Evolutionary conservation across 1,284 basidiomycete species (phyloP).

Genomic region (Fomitopsis betulina): DNA sequence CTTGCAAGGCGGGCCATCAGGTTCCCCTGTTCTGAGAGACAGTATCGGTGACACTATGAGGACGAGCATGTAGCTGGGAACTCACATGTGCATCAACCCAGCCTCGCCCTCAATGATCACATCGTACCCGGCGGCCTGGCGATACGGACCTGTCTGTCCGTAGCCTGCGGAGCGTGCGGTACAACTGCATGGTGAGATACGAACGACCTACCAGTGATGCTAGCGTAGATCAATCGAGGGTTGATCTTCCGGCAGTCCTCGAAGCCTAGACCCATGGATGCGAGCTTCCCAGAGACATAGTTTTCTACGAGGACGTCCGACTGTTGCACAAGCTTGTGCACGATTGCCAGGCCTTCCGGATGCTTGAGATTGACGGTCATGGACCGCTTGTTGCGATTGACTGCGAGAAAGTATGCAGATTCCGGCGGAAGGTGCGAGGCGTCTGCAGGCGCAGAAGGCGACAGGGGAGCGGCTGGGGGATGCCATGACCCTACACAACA

Average conservation of each 20-base stretch:
- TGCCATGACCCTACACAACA: slow-evolving; percentile 63
- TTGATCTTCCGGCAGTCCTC: slow-evolving; percentile 82
- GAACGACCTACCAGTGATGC: slow-evolving; percentile 69
- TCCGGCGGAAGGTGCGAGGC: slow-evolving; percentile 78
- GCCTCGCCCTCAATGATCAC: slow-evolving; percentile 91
- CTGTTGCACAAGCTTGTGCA: slow-evolving; percentile 67
- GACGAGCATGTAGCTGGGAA: slow-evolving; percentile 7
- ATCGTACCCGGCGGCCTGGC: slow-evolving; percentile 83
- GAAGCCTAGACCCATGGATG: slow-evolving; percentile 81
- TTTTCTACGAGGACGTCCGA: slow-evolving; percentile 92
- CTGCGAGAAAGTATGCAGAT: slow-evolving; percentile 89
- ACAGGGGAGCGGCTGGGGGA: slow-evolving; percentile 71
- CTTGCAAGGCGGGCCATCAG: slow-evolving; percentile 84
- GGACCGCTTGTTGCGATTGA: slow-evolving; percentile 88
- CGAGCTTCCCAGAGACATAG: slow-evolving; percentile 81
- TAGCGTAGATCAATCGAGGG: slow-evolving; percentile 82
- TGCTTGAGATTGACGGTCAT: slow-evolving; percentile 88
- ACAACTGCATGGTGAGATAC: not conserved
- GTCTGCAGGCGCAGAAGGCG: slow-evolving; percentile 43
- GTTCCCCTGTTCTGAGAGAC: slow-evolving; percentile 75
- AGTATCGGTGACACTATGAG: not conserved
- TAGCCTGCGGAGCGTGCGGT: slow-evolving; percentile 56
- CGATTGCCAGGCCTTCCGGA: slow-evolving; percentile 72
- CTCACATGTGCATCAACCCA: slow-evolving; percentile 90
- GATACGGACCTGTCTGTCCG: slow-evolving; percentile 90